These are phyloP conservation scores for Akanthomyces dipterigenus DNA, from an alignment of 2,329 filamentous ascomycete genomes.

Conservation along the genomic window DNA sequence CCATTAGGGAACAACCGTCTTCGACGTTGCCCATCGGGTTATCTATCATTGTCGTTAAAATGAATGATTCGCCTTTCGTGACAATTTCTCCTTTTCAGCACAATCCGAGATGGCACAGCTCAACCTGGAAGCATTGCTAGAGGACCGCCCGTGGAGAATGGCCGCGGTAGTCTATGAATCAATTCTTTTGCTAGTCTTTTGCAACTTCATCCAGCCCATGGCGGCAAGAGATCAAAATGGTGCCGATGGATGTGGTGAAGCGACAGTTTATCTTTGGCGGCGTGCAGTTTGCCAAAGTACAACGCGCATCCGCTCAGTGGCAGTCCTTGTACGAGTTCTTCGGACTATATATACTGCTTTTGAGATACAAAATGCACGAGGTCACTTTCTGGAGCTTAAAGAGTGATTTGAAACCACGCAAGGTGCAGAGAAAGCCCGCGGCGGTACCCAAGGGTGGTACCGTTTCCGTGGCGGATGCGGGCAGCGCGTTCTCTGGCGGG, in stretches of 20 bases:
- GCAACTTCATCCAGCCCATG: constrained; percentile 46
- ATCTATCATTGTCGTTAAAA: too few species aligned
- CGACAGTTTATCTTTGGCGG: constrained; percentile 54
- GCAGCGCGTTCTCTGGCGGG: constrained; percentile 45
- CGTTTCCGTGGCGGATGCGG: constrained; percentile 35
- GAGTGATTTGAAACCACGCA: too few species aligned
- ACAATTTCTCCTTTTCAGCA: too few species aligned
- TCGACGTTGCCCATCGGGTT: too few species aligned
- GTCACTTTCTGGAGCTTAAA: constrained; percentile 54
- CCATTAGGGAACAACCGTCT: too few species aligned
- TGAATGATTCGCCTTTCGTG: too few species aligned
- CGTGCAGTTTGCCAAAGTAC: constrained; percentile 48
- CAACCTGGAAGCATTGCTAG: too few species aligned
- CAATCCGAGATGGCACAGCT: too few species aligned
- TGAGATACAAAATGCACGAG: constrained; percentile 52
- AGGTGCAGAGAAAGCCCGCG: background rate
- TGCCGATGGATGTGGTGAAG: constrained; percentile 53
- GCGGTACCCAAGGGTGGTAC: constrained; percentile 29
- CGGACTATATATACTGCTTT: constrained; percentile 33
- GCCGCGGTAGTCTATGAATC: too few species aligned
- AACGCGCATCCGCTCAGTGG: constrained; percentile 23
- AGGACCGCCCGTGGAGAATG: too few species aligned
- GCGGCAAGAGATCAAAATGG: constrained; percentile 42
- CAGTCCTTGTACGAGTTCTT: constrained; percentile 43
- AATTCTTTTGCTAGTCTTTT: constrained; percentile 50